Percentiles rank a stretch among this genome's conserved stretches.
Conservation (phyloP, 1,139 yeast species). For the Taphrina betulina region DNA sequence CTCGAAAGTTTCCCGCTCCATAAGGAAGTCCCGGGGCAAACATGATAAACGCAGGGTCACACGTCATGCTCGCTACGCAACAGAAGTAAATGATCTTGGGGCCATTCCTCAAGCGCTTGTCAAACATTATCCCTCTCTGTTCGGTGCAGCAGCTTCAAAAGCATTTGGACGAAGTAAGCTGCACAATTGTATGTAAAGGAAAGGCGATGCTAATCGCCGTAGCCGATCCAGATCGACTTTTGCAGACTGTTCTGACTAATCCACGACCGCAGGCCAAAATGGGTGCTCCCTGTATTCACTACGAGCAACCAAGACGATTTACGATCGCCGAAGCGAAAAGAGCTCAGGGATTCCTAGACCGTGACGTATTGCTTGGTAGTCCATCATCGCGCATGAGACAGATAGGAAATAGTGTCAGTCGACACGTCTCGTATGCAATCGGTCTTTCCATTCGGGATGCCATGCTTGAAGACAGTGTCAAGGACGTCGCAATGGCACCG, state of each 20-base stretch:
- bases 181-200: neutral
- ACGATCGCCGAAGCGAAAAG: slow-evolving; percentile 12
- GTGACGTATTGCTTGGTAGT: slow-evolving; percentile 5
- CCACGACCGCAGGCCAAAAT: neutral
- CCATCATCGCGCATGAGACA: neutral
- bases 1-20: slow-evolving; percentile 4
- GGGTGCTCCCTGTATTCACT: slow-evolving; percentile 5
- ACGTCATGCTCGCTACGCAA: slow-evolving; percentile 1
- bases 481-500: too few species aligned
- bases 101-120: neutral
- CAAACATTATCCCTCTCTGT: slow-evolving; percentile 1
- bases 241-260: slow-evolving; percentile 2
- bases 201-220: neutral
- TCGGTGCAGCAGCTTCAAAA: neutral
- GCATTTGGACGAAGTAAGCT: slow-evolving; percentile 5
- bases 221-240: slow-evolving; percentile 6
- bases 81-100: slow-evolving; percentile 1
- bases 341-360: slow-evolving; percentile 13
- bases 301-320: slow-evolving; percentile 7
- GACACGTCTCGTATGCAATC: slow-evolving; percentile 11
- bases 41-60: neutral
- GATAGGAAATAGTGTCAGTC: slow-evolving; percentile 10
- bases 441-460: slow-evolving; percentile 10
- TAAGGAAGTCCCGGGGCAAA: neutral
- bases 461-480: too few species aligned